Percentiles rank a stretch among this genome's conserved stretches.
Conservation (phyloP, 768 basidiomycete genomes). For the Termitomyces heimii region DNA sequence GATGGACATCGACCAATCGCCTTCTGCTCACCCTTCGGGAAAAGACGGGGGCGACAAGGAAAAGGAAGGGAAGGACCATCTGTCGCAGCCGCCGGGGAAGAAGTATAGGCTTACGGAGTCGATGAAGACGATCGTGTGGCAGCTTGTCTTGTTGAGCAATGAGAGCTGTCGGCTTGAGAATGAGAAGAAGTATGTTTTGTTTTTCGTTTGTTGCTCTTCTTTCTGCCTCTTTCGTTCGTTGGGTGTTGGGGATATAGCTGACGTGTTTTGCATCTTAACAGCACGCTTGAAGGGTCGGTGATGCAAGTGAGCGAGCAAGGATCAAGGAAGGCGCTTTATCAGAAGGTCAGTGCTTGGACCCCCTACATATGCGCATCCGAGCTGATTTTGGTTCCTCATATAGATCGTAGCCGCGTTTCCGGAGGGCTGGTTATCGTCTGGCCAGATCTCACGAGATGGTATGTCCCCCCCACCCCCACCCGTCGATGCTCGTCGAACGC, state of each 20-base stretch:
- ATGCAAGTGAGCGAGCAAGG: constrained; percentile 79
- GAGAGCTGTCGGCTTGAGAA: constrained; percentile 70
- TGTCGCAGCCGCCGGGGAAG: constrained; percentile 62
- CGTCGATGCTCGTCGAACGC: background rate
- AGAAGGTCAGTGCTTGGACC: constrained; percentile 57
- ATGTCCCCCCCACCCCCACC: background rate
- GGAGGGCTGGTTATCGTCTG: constrained; percentile 79
- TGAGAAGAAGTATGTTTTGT: constrained; percentile 48
- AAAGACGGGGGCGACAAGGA: constrained; percentile 15
- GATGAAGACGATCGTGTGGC: constrained; percentile 80
- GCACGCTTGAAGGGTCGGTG: constrained; percentile 60
- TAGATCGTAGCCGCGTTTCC: constrained; percentile 80
- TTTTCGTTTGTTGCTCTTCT: background rate
- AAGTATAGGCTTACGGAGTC: constrained; percentile 74
- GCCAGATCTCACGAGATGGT: constrained; percentile 87
- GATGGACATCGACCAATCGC: constrained; percentile 30
- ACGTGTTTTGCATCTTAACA: constrained; percentile 6
- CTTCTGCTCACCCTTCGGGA: constrained; percentile 2
- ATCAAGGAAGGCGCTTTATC: constrained; percentile 72
- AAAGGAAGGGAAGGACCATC: constrained; percentile 19
- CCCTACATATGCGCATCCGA: background rate
- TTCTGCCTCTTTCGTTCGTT: background rate
- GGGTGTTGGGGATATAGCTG: background rate
- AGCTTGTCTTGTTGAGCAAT: constrained; percentile 75
- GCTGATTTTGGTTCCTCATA: background rate